Base-by-base conservation (phyloP, 768 basidiomycete genomes). In the Podaxis mareebaensis region DNA sequence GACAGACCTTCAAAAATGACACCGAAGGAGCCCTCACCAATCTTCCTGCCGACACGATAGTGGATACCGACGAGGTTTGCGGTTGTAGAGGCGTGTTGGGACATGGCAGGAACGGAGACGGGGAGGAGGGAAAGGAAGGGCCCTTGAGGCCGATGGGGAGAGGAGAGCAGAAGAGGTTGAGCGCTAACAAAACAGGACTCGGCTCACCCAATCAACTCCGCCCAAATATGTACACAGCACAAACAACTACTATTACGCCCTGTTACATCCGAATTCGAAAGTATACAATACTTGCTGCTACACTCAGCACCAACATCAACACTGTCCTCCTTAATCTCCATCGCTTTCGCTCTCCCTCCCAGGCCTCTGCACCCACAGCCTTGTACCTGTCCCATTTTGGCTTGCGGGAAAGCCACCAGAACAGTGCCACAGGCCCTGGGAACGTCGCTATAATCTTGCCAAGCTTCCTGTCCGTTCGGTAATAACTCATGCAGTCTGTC, bases 31-130 rank as follows among this genome's bases (percentile, higher is more conserved):
- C 97, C 97, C 76, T 99, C 97, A 66, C 97, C 97, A 77, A 99
- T 98, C 87, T 99, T 99, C 85, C 92, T 93, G 69, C 96, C 96
- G 22, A 99, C 96, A 62, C 93, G 88, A 80, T 96, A 99, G 80
- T 98, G 95, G n/a, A 92, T 88, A 58, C 96, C 95, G 70, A 97
- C 95, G 73, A 96, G 79, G 76, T 91, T 91, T 64, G 88, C 83
- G 48, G 85, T 85, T 3, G 86, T 84, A 51, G 84, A 81, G 2
- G 85, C 78, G 68, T 85, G 83, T 0, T 84, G 80, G 68, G 85
- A 85, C 22, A 84, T 82, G 64, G 85, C 87, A 88, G 88, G 67
- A 76, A 71, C 57, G 66, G 55, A 64, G 58, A 63, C 60, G 64
- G 68, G 68, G 67, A 61, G 68, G 69, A 67, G 68, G 66, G 73